A percentile compares a stretch with the other conserved stretches of the same genome.
Evolutionary conservation across 2,329 filamentous ascomycete genomes (phyloP).

Genomic region (Passalora sequoiae): DNA sequence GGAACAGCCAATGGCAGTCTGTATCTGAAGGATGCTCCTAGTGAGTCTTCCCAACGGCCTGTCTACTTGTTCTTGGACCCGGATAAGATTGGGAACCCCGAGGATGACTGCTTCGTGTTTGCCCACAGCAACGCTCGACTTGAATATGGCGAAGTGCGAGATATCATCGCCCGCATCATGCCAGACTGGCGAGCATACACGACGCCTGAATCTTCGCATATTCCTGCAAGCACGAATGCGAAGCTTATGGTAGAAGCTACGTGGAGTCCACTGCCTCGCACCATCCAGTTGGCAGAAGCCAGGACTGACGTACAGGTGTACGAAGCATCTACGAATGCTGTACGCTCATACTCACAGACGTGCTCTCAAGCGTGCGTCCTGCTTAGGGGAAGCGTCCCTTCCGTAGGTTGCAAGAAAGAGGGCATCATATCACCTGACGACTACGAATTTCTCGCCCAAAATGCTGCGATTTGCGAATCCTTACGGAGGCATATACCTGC

Average conservation of each 20-base stretch:
- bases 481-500: slow-evolving; percentile 22
- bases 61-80: slow-evolving; percentile 58
- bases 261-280: slow-evolving; percentile 1
- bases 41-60: slow-evolving; percentile 20
- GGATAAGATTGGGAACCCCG: slow-evolving; percentile 42
- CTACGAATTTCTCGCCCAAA: slow-evolving; percentile 9
- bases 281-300: not conserved
- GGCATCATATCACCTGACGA: not conserved
- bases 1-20: slow-evolving; percentile 53
- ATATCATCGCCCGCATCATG: slow-evolving; percentile 44
- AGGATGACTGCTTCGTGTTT: slow-evolving; percentile 54
- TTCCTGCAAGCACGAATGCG: not conserved
- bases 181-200: slow-evolving; percentile 41
- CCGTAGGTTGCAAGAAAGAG: not conserved
- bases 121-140: slow-evolving; percentile 45
- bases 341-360: too few relatives aligned
- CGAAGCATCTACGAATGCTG: not conserved
- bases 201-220: slow-evolving; percentile 10
- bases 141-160: slow-evolving; percentile 44
- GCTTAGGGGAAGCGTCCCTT: slow-evolving; percentile 1
- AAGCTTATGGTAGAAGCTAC: slow-evolving; percentile 8
- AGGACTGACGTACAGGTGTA: not conserved
- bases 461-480: slow-evolving; percentile 24
- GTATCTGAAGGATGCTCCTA: slow-evolving; percentile 41
- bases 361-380: slow-evolving; percentile 8